Evolutionary conservation across 169 alveolate genomes (phyloP).

Genomic region (Plasmodium adleri): DNA sequence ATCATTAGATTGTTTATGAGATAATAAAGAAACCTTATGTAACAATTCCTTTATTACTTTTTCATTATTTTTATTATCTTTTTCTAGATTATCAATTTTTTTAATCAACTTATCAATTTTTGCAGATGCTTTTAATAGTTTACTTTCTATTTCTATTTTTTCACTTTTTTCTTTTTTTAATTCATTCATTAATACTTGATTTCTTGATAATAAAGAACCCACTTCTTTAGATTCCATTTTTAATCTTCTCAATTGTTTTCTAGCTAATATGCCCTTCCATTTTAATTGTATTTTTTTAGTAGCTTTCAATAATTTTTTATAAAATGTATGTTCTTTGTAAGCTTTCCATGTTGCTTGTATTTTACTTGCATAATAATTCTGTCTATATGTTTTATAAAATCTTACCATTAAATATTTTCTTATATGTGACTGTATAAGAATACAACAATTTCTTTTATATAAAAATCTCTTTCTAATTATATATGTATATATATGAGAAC

Average conservation of each 20-base stretch:
- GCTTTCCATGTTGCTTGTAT: slow-evolving; percentile 87
- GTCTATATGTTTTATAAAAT: slow-evolving; percentile 62
- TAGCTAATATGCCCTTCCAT: slow-evolving; percentile 87
- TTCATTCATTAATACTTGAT: slow-evolving; percentile 80
- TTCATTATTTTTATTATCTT: slow-evolving; percentile 75
- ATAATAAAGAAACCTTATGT: not conserved
- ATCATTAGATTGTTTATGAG: slow-evolving; percentile 1
- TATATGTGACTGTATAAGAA: slow-evolving; percentile 37
- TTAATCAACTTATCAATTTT: slow-evolving; percentile 78
- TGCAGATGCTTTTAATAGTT: slow-evolving; percentile 85
- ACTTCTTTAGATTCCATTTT: slow-evolving; percentile 86
- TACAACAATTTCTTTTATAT: slow-evolving; percentile 25
- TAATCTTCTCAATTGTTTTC: slow-evolving; percentile 85
- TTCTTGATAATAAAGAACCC: slow-evolving; percentile 81
- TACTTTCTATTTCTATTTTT: slow-evolving; percentile 84
- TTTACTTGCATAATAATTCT: slow-evolving; percentile 78
- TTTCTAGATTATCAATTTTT: slow-evolving; percentile 78
- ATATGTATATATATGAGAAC: slow-evolving; percentile 29
- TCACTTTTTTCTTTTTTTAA: slow-evolving; percentile 83
- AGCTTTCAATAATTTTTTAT: slow-evolving; percentile 76
- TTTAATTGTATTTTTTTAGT: slow-evolving; percentile 82
- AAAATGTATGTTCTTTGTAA: slow-evolving; percentile 76
- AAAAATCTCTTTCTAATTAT: slow-evolving; percentile 17
- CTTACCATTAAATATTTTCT: slow-evolving; percentile 16
- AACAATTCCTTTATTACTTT: slow-evolving; percentile 19